Percentiles rank a stretch among this genome's conserved stretches.
These are phyloP conservation scores for Parasitella parasitica DNA, from an alignment of 371 early-diverging fungal genomes.

Conservation along the genomic window DNA sequence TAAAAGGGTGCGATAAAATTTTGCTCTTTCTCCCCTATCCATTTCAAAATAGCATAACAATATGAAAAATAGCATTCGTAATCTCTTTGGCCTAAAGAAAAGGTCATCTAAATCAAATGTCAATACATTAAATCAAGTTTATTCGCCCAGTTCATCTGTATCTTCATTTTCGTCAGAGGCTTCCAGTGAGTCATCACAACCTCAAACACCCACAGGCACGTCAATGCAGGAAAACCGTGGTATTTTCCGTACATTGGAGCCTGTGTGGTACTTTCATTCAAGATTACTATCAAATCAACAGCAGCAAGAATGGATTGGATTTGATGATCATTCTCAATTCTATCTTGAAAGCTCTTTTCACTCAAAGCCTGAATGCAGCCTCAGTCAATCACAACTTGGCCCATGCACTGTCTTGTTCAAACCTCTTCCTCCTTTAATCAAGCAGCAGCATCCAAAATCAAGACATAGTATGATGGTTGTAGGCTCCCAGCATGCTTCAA, in stretches of 20 bases:
- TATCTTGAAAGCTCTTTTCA: slow-evolving; percentile 21
- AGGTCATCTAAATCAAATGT: slow-evolving; percentile 4
- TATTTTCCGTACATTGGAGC: slow-evolving; percentile 46
- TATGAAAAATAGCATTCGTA: slow-evolving; percentile 15
- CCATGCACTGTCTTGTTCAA: slow-evolving; percentile 22
- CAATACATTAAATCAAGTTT: not conserved
- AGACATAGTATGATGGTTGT: slow-evolving; percentile 12
- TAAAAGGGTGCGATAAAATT: not conserved
- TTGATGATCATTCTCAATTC: slow-evolving; percentile 30
- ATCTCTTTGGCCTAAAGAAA: slow-evolving; percentile 16
- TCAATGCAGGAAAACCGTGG: slow-evolving; percentile 32
- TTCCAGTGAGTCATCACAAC: slow-evolving; percentile 13
- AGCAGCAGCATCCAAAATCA: not conserved
- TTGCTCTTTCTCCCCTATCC: not conserved
- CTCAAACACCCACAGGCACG: slow-evolving; percentile 27
- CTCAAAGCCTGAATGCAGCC: slow-evolving; percentile 13
- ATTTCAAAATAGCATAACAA: not conserved
- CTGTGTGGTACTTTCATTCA: slow-evolving; percentile 38
- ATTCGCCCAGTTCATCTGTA: slow-evolving; percentile 19
- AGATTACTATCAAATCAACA: slow-evolving; percentile 7
- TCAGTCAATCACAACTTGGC: slow-evolving; percentile 17
- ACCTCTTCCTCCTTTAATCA: not conserved
- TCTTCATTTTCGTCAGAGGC: slow-evolving; percentile 28
- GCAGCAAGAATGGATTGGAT: slow-evolving; percentile 29
- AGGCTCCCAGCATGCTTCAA: slow-evolving; percentile 17